Conservation (phyloP, 805 yeast genomes). For the Candida golubevii region DNA sequence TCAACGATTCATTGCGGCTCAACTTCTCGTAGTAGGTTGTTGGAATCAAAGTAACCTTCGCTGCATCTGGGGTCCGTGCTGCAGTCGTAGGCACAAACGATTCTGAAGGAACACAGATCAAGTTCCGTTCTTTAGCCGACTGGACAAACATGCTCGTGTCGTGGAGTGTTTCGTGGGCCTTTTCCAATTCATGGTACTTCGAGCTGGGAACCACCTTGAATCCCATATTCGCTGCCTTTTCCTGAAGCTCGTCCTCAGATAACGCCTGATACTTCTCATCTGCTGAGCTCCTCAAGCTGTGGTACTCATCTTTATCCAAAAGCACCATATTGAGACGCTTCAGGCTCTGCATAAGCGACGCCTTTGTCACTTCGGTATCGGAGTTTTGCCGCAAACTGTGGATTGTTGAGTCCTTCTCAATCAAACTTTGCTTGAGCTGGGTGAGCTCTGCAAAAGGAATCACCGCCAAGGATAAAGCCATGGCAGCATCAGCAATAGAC, state of each 20-base stretch:
- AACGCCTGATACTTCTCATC: conserved; percentile 12
- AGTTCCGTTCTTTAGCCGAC: conserved; percentile 43
- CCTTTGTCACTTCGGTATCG: conserved; percentile 19
- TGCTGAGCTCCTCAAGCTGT: conserved; percentile 7
- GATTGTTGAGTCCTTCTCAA: conserved; percentile 26
- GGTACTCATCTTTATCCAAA: conserved; percentile 15
- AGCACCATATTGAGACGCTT: conserved; percentile 15
- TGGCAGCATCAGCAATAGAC: conserved; percentile 5
- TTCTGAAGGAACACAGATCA: conserved; percentile 54
- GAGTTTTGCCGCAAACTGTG: conserved; percentile 17
- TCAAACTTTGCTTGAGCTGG: conserved; percentile 13
- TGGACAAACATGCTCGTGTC: conserved; percentile 26
- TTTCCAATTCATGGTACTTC: conserved; percentile 21
- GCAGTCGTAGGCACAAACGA: conserved; percentile 62
- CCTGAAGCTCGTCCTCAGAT: conserved; percentile 18
- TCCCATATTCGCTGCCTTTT: conserved; percentile 40
- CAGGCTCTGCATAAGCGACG: conserved; percentile 14
- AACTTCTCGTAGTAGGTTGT: conserved; percentile 58
- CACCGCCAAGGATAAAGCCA: conserved; percentile 11
- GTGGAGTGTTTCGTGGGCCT: conserved; percentile 13
- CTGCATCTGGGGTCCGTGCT: conserved; percentile 49
- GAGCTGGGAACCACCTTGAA: conserved; percentile 33
- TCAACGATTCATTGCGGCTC: conserved; percentile 40
- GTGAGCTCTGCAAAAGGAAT: conserved; percentile 12
- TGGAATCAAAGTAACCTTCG: conserved; percentile 61